Base-by-base conservation (phyloP, 2,329 filamentous ascomycete genomes). In the Zelopaecilomyces penicillatus region DNA sequence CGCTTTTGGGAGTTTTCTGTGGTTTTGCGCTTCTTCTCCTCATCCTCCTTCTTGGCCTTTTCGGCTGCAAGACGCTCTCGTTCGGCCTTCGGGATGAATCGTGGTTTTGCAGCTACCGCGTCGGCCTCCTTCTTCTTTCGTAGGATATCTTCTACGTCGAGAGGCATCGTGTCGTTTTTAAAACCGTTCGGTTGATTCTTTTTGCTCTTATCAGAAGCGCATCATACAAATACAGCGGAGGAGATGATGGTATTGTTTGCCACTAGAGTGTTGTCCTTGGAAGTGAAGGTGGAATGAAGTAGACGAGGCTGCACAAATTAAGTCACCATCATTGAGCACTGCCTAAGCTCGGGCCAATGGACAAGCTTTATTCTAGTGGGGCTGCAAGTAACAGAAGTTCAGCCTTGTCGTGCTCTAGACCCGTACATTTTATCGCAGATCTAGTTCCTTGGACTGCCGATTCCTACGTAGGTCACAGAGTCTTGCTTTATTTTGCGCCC, bases 61-160 rank as follows among this genome's bases (percentile, higher is more conserved):
- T 94, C 86, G 11, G 87, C 72, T 30, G 87, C 88, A 28, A 94
- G 65, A 48, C 81, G 78, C 61, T 95, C 88, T 44, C 90, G 78
- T 62, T 95, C 78, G 30, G 85, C 83, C 69, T 86, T 93, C 4
- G 86, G 85, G 26, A 95, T 70, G 61, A 94, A 95, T 63, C 87
- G 90, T 5, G 89, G 89, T 73, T 93, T 95, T 44, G 87, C 78
- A 7, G 87, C 84, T 11, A 85, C 87, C 32, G 85, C 85, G 65
- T 93, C 87, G 29, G 86, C 84, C 50, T 87, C 87, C 60, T 85
- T 87, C 73, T 94, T 94, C 67, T 90, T 85, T 53, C 81, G 80
- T 26, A 95, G 67, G 4, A 95, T 76, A 55, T 95, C 86, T 64
- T 95, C 89, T 45, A 95, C 83, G 60, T 87, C 90, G 39, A 95